Percentiles rank a stretch among this genome's conserved stretches.
Conservation (phyloP, 768 basidiomycete species). For the Cystobasidiopsis lactophilus region DNA sequence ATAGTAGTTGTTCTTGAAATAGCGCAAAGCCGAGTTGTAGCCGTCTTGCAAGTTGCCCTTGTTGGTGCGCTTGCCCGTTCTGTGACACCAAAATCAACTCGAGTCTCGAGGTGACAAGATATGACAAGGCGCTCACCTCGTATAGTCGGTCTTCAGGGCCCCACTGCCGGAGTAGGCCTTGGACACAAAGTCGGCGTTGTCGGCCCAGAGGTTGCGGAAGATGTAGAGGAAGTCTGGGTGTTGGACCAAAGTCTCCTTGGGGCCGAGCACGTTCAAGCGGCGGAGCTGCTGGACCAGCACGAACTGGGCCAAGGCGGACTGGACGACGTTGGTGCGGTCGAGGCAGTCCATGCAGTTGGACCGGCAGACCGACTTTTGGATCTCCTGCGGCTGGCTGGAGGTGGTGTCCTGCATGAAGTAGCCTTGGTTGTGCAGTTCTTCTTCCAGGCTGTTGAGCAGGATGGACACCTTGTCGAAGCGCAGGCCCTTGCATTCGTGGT, state of each 20-base stretch:
- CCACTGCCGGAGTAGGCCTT: constrained; percentile 85
- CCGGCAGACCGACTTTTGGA: constrained; percentile 57
- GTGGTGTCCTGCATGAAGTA: constrained; percentile 48
- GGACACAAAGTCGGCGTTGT: constrained; percentile 78
- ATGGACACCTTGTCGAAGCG: constrained; percentile 78
- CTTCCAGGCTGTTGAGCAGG: constrained; percentile 51
- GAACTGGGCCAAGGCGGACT: constrained; percentile 73
- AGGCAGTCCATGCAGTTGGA: constrained; percentile 93
- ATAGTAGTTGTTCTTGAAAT: constrained; percentile 87
- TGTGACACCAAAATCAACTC: background rate
- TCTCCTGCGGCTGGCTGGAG: constrained; percentile 30
- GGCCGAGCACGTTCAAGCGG: constrained; percentile 45
- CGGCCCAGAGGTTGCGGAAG: constrained; percentile 92
- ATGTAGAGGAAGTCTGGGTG: constrained; percentile 55
- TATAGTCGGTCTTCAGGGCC: constrained; percentile 90
- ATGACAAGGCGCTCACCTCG: constrained; percentile 29
- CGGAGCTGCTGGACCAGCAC: constrained; percentile 56
- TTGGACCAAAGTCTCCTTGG: constrained; percentile 54
- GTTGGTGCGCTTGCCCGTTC: constrained; percentile 62
- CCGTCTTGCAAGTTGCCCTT: constrained; percentile 67
- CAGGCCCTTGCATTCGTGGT: constrained; percentile 81
- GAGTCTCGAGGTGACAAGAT: background rate
- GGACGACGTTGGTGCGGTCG: constrained; percentile 91
- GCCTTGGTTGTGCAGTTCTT: constrained; percentile 45
- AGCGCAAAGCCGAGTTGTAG: constrained; percentile 58